Evolutionary conservation across 2,329 filamentous ascomycete genomes (phyloP).

Genomic region (Epichloe sp.): DNA sequence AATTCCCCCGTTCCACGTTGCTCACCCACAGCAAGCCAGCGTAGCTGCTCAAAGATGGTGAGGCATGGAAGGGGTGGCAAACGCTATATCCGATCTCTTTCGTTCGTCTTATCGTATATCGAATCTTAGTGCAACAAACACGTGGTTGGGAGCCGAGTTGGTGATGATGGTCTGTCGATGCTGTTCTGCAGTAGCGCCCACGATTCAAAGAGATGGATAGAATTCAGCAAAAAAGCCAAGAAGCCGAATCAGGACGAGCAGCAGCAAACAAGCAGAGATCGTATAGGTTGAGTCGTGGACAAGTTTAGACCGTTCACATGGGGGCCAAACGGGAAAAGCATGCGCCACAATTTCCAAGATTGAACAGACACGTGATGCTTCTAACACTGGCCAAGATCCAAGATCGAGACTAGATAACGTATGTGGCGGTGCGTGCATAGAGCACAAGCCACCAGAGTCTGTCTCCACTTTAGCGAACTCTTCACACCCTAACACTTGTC

Average conservation of each 20-base stretch:
- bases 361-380: not conserved
- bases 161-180: not conserved
- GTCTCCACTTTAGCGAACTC: not conserved
- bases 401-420: no score
- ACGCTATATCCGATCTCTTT: not conserved
- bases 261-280: not conserved
- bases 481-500: conserved; percentile 12
- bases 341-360: conserved; percentile 1
- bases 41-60: not conserved
- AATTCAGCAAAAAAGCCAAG: not conserved
- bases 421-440: conserved; percentile 4
- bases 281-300: not conserved
- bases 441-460: not conserved
- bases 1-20: not conserved
- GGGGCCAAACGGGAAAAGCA: not conserved
- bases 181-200: not conserved
- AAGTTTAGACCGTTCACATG: not conserved
- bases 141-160: not conserved
- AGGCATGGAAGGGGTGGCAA: conserved; percentile 1
- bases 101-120: not conserved
- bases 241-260: not conserved
- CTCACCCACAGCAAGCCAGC: conserved; percentile 1
- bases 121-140: not conserved
- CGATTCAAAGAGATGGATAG: not conserved
- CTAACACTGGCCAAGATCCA: not conserved